phyloP scores from a whole-genome alignment of 2,329 filamentous ascomycete genomes.

The Ophiosphaerella herpotricha region DNA sequence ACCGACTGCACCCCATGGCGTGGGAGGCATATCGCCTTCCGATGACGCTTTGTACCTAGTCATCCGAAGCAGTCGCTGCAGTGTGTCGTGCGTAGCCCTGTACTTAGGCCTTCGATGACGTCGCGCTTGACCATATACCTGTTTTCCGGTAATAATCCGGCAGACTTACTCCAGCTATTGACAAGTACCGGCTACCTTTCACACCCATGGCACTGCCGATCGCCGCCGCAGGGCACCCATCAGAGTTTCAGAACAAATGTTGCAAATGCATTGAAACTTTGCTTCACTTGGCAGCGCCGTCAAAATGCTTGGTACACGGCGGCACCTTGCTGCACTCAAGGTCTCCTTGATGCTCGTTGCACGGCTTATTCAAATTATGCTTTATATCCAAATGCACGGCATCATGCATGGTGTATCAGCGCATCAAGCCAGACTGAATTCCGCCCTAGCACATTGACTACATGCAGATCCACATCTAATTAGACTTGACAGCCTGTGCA shows the following conservation, averaged over 20 bases:
- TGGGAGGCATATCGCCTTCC: not conserved
- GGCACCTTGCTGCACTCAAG: too few species aligned
- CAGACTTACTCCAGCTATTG: not conserved
- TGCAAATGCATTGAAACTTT: constrained; percentile 6
- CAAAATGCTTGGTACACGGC: constrained; percentile 4
- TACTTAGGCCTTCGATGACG: not conserved
- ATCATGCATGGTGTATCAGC: too few species aligned
- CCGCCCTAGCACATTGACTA: too few species aligned
- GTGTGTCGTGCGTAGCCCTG: not conserved
- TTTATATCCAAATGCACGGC: too few species aligned
- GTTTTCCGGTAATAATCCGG: too few species aligned
- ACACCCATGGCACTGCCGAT: not conserved
- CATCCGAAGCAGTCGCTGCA: not conserved
- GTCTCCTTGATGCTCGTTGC: too few species aligned
- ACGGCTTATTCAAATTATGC: too few species aligned
- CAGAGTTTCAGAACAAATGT: constrained; percentile 4
- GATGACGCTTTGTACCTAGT: not conserved
- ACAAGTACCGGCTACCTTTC: not conserved
- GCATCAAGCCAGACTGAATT: too few species aligned
- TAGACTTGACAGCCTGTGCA: too few species aligned
- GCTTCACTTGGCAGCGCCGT: constrained; percentile 13
- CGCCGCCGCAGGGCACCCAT: not conserved
- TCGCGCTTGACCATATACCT: not conserved
- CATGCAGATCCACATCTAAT: too few species aligned
- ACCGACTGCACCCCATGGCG: constrained; percentile 2